These are phyloP conservation scores for Ogataea angusta DNA, from an alignment of 805 yeast species.

Conservation along the genomic window DNA sequence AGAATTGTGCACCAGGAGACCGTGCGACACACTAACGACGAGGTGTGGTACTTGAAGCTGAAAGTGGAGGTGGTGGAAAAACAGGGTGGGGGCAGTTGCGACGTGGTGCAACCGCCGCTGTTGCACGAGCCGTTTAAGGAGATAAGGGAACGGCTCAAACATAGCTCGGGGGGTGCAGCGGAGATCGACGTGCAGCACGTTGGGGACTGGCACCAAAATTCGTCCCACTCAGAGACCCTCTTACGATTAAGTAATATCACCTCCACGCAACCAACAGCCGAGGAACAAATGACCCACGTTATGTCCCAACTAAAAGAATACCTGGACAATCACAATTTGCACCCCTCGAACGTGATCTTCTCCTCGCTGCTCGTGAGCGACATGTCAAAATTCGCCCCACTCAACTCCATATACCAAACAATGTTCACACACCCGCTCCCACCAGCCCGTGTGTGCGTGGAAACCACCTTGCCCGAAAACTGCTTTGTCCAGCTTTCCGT, in stretches of 20 bases:
- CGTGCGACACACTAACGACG: constrained; percentile 53
- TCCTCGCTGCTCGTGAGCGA: constrained; percentile 58
- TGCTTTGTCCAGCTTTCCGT: constrained; percentile 58
- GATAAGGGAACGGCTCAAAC: constrained; percentile 7
- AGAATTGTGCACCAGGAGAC: constrained; percentile 39
- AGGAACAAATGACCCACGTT: constrained; percentile 47
- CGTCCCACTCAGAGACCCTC: constrained; percentile 27
- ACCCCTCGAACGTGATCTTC: constrained; percentile 50
- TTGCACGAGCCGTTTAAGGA: constrained; percentile 39
- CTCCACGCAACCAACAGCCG: constrained; percentile 31
- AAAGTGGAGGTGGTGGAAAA: constrained; percentile 45
- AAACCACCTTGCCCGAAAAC: constrained; percentile 45
- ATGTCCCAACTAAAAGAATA: constrained; percentile 41
- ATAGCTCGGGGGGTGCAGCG: not conserved
- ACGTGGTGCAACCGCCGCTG: constrained; percentile 35
- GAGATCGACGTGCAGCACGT: not conserved
- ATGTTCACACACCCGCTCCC: constrained; percentile 65
- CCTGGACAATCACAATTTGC: constrained; percentile 31
- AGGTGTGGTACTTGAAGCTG: constrained; percentile 65
- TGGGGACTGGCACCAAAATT: constrained; percentile 2
- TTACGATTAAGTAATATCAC: constrained; percentile 44
- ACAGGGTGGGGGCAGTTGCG: constrained; percentile 9
- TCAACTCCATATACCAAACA: constrained; percentile 59
- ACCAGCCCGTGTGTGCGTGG: constrained; percentile 86
- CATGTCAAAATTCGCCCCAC: constrained; percentile 59